Conservation (phyloP, 2,329 filamentous ascomycete species). For the Apiospora pterosperma region DNA sequence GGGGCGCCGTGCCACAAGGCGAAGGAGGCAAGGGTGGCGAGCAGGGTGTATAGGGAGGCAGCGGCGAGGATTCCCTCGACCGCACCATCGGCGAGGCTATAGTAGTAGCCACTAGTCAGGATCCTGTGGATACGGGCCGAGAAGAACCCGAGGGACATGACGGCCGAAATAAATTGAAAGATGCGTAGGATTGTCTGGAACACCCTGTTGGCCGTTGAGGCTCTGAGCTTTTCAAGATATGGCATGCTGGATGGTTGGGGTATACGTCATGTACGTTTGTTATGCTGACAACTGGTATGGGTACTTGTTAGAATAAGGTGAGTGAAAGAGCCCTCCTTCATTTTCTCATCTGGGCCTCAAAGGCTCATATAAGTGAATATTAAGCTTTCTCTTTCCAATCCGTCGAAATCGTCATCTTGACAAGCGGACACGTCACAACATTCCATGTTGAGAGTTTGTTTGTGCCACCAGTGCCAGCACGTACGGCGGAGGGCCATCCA, state of each 20-base stretch:
- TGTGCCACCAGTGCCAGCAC: background rate
- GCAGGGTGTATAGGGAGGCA: constrained; percentile 38
- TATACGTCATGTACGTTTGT: background rate
- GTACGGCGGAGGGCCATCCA: background rate
- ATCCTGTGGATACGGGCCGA: constrained; percentile 36
- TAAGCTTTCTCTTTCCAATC: background rate
- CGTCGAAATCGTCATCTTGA: background rate
- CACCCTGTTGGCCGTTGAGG: constrained; percentile 13
- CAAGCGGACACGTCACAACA: background rate
- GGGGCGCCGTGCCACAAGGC: constrained; percentile 29
- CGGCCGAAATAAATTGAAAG: constrained; percentile 40
- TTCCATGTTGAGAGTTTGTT: background rate
- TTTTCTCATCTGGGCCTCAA: background rate
- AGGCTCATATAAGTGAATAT: background rate
- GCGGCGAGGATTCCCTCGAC: constrained; percentile 43
- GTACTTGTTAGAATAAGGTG: background rate
- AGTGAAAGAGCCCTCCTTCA: background rate
- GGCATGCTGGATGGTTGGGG: background rate
- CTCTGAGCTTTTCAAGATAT: background rate
- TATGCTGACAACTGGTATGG: background rate
- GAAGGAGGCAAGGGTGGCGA: constrained; percentile 30
- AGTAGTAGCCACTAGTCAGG: constrained; percentile 30
- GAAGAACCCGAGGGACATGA: constrained; percentile 40
- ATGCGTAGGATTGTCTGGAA: constrained; percentile 34
- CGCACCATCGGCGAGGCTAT: constrained; percentile 28